Percentiles rank a stretch among this genome's conserved stretches.
Evolutionary conservation across 345 rosid genomes (phyloP).

Genomic region (Eucalyptus rudis): DNA sequence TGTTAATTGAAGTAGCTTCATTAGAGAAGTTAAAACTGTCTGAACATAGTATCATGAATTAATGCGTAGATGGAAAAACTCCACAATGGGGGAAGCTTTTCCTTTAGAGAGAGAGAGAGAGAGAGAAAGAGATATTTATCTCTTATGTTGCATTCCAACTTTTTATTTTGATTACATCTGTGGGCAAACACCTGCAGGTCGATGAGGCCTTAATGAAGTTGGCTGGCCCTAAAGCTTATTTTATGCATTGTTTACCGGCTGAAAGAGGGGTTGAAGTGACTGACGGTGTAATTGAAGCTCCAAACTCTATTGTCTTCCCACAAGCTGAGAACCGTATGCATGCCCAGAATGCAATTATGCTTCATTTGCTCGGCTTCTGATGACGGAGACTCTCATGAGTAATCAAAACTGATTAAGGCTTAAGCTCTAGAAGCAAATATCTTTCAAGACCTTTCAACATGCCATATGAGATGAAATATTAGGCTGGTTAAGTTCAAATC

Average conservation of each 20-base stretch:
- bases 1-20: background rate
- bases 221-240: conserved; percentile 77
- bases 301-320: conserved; percentile 81
- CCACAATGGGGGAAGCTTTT: background rate
- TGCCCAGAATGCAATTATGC: conserved; percentile 87
- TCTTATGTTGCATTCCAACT: background rate
- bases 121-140: background rate
- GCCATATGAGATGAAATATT: background rate
- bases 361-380: conserved; percentile 52
- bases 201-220: conserved; percentile 75
- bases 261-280: conserved; percentile 95
- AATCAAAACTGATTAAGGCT: background rate
- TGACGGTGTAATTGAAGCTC: conserved; percentile 76
- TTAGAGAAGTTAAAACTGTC: background rate
- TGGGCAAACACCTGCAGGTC: conserved; percentile 29
- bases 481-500: background rate
- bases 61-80: background rate
- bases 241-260: conserved; percentile 99
- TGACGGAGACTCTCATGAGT: background rate
- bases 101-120: background rate
- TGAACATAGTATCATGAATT: background rate
- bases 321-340: conserved; percentile 98
- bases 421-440: background rate
- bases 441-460: background rate
- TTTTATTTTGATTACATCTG: background rate